Conservation (phyloP, 805 yeast genomes). For the Candida oleophila region DNA sequence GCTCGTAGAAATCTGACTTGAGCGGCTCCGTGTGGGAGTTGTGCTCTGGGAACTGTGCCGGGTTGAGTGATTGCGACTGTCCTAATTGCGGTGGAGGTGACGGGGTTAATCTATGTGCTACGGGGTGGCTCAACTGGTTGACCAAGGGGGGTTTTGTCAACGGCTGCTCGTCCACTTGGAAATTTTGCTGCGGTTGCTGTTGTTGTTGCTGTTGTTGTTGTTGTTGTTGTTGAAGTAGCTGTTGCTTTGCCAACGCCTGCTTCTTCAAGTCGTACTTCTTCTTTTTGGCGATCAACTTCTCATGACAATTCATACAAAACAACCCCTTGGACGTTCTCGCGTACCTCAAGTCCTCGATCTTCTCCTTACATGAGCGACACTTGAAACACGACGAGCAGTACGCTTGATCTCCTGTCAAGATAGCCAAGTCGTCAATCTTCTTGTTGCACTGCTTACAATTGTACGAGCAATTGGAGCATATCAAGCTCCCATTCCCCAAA, state of each 20-base stretch:
- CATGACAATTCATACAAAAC: slow-evolving; percentile 92
- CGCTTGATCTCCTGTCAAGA: slow-evolving; percentile 92
- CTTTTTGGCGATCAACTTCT: slow-evolving; percentile 72
- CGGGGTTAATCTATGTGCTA: neutral
- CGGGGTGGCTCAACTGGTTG: neutral
- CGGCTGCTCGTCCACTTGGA: neutral
- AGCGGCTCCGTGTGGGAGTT: neutral
- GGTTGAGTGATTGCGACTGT: neutral
- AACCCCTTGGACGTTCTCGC: slow-evolving; percentile 92
- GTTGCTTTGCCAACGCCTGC: slow-evolving; percentile 28
- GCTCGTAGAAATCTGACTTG: neutral
- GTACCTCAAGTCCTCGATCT: slow-evolving; percentile 84
- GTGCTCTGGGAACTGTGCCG: neutral
- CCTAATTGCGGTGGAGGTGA: neutral
- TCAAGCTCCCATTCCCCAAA: slow-evolving; percentile 86
- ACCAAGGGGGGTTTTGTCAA: neutral
- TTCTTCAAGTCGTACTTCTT: slow-evolving; percentile 56
- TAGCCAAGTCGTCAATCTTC: slow-evolving; percentile 90
- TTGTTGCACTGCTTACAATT: slow-evolving; percentile 81
- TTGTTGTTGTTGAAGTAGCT: slow-evolving; percentile 15
- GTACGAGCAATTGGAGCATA: slow-evolving; percentile 91
- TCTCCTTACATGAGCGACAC: slow-evolving; percentile 82
- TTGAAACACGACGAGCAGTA: slow-evolving; percentile 88
- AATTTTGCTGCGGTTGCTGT: neutral
- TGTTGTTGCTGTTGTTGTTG: slow-evolving; percentile 10